Evolutionary conservation across 1,284 basidiomycete species (phyloP).

Genomic region (Violaceomyces palustris): DNA sequence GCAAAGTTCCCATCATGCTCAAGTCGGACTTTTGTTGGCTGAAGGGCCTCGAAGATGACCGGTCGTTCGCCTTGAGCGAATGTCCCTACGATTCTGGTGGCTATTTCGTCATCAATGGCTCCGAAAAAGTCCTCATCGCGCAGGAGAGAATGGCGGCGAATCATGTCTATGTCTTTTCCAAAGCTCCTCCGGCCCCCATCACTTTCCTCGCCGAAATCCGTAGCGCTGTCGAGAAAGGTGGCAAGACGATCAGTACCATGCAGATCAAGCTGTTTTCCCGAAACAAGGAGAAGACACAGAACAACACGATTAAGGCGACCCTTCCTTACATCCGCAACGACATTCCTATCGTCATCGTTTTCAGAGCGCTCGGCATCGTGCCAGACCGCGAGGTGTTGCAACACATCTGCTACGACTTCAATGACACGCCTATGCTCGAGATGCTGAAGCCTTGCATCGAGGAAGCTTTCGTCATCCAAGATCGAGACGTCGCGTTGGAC

Average conservation of each 20-base stretch:
- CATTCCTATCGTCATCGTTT: slow-evolving; percentile 98
- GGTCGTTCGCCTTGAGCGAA: slow-evolving; percentile 86
- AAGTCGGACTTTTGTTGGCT: slow-evolving; percentile 93
- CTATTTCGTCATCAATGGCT: slow-evolving; percentile 99
- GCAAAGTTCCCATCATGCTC: slow-evolving; percentile 97
- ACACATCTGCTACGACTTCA: slow-evolving; percentile 97
- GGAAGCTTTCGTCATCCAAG: slow-evolving; percentile 96
- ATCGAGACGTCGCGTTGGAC: slow-evolving; percentile 82
- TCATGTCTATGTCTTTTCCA: slow-evolving; percentile 98
- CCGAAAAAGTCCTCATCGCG: slow-evolving; percentile 97
- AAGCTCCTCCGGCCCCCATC: slow-evolving; percentile 91
- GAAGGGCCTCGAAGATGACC: slow-evolving; percentile 69
- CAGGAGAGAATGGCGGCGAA: slow-evolving; percentile 99
- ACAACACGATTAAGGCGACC: slow-evolving; percentile 89
- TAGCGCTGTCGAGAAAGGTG: slow-evolving; percentile 94
- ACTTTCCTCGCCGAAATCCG: slow-evolving; percentile 96
- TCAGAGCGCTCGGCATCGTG: slow-evolving; percentile 94
- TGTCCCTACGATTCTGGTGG: slow-evolving; percentile 92
- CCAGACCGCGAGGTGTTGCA: slow-evolving; percentile 96
- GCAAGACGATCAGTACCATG: slow-evolving; percentile 96
- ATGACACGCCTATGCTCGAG: slow-evolving; percentile 92
- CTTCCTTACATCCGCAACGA: slow-evolving; percentile 98
- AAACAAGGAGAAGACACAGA: slow-evolving; percentile 75
- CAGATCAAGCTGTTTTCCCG: slow-evolving; percentile 95
- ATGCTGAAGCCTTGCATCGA: slow-evolving; percentile 99